These are phyloP conservation scores for Termitomyces sp. DNA, from an alignment of 768 basidiomycete species.

Conservation along the genomic window DNA sequence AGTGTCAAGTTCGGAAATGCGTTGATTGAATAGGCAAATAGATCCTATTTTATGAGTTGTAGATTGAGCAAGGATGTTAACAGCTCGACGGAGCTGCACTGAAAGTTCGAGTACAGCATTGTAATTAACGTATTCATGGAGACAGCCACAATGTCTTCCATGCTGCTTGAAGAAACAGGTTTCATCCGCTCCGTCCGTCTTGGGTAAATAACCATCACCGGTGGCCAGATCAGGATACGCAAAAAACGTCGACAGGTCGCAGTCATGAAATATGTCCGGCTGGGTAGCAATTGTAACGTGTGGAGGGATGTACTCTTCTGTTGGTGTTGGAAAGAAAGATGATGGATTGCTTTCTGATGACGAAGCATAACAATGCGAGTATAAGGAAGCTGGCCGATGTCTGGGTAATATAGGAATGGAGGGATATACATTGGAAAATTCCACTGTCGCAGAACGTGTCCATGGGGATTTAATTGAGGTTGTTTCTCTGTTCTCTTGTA, in stretches of 20 bases:
- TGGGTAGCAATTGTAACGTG: slow-evolving; percentile 22
- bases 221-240: slow-evolving; percentile 25
- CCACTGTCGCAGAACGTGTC: slow-evolving; percentile 10
- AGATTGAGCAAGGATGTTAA: slow-evolving; percentile 46
- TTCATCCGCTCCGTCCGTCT: slow-evolving; percentile 17
- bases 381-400: slow-evolving; percentile 18
- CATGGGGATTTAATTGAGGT: slow-evolving; percentile 8
- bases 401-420: slow-evolving; percentile 16
- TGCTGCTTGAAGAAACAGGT: slow-evolving; percentile 23
- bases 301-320: slow-evolving; percentile 34
- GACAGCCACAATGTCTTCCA: slow-evolving; percentile 48
- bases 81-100: slow-evolving; percentile 53
- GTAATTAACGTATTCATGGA: slow-evolving; percentile 49
- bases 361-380: slow-evolving; percentile 20
- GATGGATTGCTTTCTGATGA: slow-evolving; percentile 34
- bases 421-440: slow-evolving; percentile 15
- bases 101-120: slow-evolving; percentile 62
- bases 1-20: slow-evolving; percentile 45
- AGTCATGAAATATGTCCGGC: slow-evolving; percentile 26
- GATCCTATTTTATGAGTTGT: slow-evolving; percentile 33
- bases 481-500: slow-evolving; percentile 24
- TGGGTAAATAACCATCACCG: slow-evolving; percentile 18
- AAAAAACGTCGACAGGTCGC: slow-evolving; percentile 39
- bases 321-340: slow-evolving; percentile 37
- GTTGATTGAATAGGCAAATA: slow-evolving; percentile 34